A percentile compares a stretch with the other conserved stretches of the same genome.
Conservation (phyloP, 108 stramenopile species). For the Skeletonema grethae region DNA sequence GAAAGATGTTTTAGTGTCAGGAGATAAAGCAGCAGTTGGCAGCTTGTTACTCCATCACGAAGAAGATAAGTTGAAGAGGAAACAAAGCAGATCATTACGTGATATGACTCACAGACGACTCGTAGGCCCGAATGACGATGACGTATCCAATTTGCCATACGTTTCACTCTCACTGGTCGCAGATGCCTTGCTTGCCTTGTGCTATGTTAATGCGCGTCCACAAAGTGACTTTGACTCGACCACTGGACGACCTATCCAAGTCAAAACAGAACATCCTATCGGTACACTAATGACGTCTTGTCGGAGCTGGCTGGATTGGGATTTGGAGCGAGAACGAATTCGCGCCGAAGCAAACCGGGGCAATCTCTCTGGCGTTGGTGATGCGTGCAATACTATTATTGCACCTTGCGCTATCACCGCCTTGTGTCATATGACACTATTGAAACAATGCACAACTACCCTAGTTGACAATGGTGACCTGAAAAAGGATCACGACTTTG, state of each 20-base stretch:
- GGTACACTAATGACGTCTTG: slow-evolving; percentile 61
- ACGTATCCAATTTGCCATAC: slow-evolving; percentile 56
- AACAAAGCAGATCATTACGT: slow-evolving; percentile 45
- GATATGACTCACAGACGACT: slow-evolving; percentile 44
- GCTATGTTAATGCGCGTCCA: slow-evolving; percentile 76
- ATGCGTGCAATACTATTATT: slow-evolving; percentile 59
- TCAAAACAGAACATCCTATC: slow-evolving; percentile 76
- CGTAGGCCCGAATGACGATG: slow-evolving; percentile 52
- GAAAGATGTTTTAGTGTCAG: slow-evolving; percentile 69
- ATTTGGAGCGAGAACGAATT: slow-evolving; percentile 71
- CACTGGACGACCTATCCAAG: slow-evolving; percentile 61
- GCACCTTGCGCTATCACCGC: slow-evolving; percentile 83
- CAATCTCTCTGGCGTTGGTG: slow-evolving; percentile 58
- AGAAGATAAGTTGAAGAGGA: slow-evolving; percentile 55
- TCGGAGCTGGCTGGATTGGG: slow-evolving; percentile 85
- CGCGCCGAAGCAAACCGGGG: slow-evolving; percentile 45
- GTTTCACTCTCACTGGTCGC: slow-evolving; percentile 73
- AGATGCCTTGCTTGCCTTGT: slow-evolving; percentile 79
- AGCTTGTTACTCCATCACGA: slow-evolving; percentile 71
- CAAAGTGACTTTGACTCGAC: slow-evolving; percentile 69
- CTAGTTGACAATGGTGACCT: neutral
- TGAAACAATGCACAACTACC: slow-evolving; percentile 54
- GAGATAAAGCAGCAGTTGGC: slow-evolving; percentile 67
- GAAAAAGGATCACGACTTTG: neutral
- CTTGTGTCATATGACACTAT: slow-evolving; percentile 70